These are phyloP conservation scores for Ottelia alismoides DNA, from an alignment of 106 monocot genomes.

Conservation along the genomic window DNA sequence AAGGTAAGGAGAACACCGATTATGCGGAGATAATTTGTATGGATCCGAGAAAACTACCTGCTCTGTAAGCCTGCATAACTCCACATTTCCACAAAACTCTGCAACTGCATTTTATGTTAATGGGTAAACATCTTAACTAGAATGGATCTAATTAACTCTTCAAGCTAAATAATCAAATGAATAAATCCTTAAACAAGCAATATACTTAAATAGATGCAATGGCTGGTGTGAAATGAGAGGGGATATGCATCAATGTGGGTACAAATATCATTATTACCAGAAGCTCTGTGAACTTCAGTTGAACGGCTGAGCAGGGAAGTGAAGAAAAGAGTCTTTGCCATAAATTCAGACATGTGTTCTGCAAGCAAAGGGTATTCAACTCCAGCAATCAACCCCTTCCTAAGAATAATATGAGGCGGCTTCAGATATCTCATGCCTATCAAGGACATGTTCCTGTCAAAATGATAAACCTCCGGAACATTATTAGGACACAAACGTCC, in stretches of 20 bases:
- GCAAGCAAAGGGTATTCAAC: conserved; percentile 84
- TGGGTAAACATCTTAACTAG: not conserved
- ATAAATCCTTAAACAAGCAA: too few relatives aligned
- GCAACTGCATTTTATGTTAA: conserved; percentile 45
- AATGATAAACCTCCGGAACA: conserved; percentile 91
- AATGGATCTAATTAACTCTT: not conserved
- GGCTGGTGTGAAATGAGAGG: too few relatives aligned
- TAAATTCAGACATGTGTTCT: conserved; percentile 80
- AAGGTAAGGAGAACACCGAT: conserved; percentile 78
- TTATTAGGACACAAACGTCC: conserved; percentile 68
- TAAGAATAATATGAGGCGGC: conserved; percentile 91
- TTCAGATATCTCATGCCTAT: conserved; percentile 88
- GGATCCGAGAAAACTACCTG: conserved; percentile 97
- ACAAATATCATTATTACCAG: too few relatives aligned
- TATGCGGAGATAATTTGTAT: conserved; percentile 43
- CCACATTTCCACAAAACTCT: conserved; percentile 88
- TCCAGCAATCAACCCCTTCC: conserved; percentile 94
- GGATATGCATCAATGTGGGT: too few relatives aligned
- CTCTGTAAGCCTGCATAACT: conserved; percentile 89
- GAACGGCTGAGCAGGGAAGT: conserved; percentile 73
- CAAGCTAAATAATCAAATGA: too few relatives aligned
- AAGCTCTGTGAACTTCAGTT: conserved; percentile 55
- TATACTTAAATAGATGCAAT: too few relatives aligned
- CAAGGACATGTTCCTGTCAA: conserved; percentile 74
- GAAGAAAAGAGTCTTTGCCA: conserved; percentile 91